Evolutionary conservation across 1,139 yeast species (phyloP).

Genomic region (Diutina ranongensis): DNA sequence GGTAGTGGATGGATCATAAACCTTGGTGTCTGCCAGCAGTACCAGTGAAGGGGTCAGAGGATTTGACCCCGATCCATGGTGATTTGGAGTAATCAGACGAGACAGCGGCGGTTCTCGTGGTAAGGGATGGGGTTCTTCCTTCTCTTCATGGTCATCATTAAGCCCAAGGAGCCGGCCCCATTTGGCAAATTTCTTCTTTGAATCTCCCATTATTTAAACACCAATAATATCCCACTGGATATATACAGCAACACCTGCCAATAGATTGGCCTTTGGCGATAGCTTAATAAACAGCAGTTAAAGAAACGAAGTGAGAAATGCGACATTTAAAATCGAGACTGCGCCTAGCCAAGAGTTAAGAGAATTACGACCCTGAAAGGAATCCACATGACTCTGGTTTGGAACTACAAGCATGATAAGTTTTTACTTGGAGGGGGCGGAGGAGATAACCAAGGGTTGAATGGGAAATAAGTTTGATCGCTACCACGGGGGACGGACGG

Average conservation of each 20-base stretch:
- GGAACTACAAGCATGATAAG: too few relatives aligned
- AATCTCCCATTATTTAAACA: neutral
- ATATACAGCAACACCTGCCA: neutral
- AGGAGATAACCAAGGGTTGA: too few relatives aligned
- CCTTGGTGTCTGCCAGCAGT: constrained; percentile 6
- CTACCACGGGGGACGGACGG: too few relatives aligned
- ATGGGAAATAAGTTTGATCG: too few relatives aligned
- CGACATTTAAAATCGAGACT: neutral
- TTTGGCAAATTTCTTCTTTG: neutral
- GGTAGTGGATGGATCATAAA: neutral
- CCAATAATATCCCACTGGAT: neutral
- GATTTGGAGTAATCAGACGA: constrained; percentile 1
- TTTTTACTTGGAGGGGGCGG: too few relatives aligned
- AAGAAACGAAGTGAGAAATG: neutral
- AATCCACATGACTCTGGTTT: too few relatives aligned
- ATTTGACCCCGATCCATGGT: neutral
- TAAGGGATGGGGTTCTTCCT: neutral
- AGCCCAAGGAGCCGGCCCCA: constrained; percentile 2
- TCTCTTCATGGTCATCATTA: neutral
- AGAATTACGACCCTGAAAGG: too few relatives aligned
- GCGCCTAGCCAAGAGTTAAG: neutral
- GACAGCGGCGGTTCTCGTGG: neutral
- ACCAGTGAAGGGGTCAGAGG: constrained; percentile 6
- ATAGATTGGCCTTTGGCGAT: neutral
- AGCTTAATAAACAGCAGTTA: neutral